Evolutionary conservation across 192 early-diverging fungal species (phyloP), one percentile per base, ranked within the genome.

Genomic region (Mortierella hygrophila): DNA sequence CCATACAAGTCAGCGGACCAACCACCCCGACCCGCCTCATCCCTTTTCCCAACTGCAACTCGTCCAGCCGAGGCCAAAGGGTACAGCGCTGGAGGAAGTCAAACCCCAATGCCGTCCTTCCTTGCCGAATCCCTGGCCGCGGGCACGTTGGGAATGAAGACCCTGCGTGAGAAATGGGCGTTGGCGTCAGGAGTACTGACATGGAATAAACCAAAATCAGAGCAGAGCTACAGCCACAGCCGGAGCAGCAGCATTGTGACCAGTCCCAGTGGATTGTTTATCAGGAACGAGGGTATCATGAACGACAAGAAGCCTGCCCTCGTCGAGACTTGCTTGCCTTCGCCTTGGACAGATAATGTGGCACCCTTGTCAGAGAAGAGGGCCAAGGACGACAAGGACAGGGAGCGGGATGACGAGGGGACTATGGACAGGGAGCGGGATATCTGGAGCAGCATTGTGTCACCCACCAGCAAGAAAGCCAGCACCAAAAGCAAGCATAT

Each of bases 291-390:
- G 6, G 79, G 84, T 6, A 86, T 86, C 42, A 47, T 81, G 18
- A 86, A 81, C 63, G 84, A 86, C 47, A 86, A 86, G 54, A 80
- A 81, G 41, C 79, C 84, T 40, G 79, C 84, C 15, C 21, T 86
- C 29, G 84, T 81, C 4, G 84, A 86, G 65, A 52, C 84, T 21
- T 71, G 78, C 23, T 49, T 86, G 57, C 84, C 76, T 15, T 72
- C 79, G 9, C 76, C 79, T 2, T 29, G 77, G 16, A 68, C 71
- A 15, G 75, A 70, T 18, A 37, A 77, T 8, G 69, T 77, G 44
- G 32, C 60, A 29, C 69, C 46, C 7, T 55, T 78, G 37, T 68
- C 60, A 10, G 60, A 74, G 41, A 68, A 11, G 52, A 82, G 70
- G 11, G 44, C 23, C 38, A 73, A 42, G 21, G 68, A 71, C 8